Base-by-base conservation (phyloP, 257 asterid genomes). In the Solanum ossicruentum region DNA sequence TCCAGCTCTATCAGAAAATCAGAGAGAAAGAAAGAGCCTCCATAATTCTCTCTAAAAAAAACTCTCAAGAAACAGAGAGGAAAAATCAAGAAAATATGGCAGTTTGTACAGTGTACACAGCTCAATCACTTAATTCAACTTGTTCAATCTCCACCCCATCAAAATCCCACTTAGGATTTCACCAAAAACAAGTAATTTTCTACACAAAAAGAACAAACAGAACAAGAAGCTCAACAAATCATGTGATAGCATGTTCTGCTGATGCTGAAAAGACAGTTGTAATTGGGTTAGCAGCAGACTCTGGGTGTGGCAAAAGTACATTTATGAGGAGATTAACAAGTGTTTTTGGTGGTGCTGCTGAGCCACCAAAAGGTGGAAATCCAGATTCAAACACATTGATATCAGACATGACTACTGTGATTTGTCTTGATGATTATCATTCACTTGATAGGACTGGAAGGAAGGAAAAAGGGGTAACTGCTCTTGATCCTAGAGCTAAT, bases 331-430 rank as follows among this genome's bases (percentile, higher is more conserved):
- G 98, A 84, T 91, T 97, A 20, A 97, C 99, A 17, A 95, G 98
- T 84, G 99, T 97, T 6, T 95, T 97, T 79, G 99, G 99, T 7
- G 99, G 99, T 7, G 98, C 97, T 5, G 98, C 98, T 12, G 99
- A 94, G 92, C 98, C 99, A 0, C 98, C 99, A 8, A 93, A 71
- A 85, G 99, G 99, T 16, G 98, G 98, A 12, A 97, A 95, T 79
- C 98, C 98, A 0, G 99, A 97, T 86, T 97, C 98, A 0, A 97
- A 97, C 92, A 97, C 98, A 43, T 94, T 97, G 8, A 92, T 97
- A 10, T 95, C 98, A 75, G 98, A 95, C 65, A 91, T 72, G 80
- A 97, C 98, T 1, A 97, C 98, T 2, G 99, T 97, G 77, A 97
- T 97, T 18, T 97, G 99, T 69, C 61, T 97, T 55, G 99, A 97